phyloP scores from a whole-genome alignment of 1,284 basidiomycete species.

The Naganishia liquefaciens region DNA sequence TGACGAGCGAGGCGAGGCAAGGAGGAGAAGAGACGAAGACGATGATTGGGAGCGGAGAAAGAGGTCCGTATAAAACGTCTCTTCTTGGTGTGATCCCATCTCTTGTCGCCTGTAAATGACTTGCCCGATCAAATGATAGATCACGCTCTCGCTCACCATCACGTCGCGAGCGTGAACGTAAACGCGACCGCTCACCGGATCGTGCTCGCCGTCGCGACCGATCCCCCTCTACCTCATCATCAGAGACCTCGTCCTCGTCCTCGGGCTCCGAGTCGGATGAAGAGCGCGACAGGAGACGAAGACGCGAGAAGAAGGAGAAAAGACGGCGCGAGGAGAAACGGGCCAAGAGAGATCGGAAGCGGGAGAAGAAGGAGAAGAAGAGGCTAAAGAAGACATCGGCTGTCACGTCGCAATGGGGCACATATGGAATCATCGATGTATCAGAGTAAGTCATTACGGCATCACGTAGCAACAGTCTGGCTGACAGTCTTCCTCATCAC shows the following conservation, averaged over 20 bases:
- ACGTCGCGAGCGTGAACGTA: slow-evolving; percentile 6
- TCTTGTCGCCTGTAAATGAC: not conserved
- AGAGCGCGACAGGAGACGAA: slow-evolving; percentile 42
- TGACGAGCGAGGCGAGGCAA: slow-evolving; percentile 14
- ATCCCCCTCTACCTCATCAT: slow-evolving; percentile 17
- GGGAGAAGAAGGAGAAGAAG: slow-evolving; percentile 64
- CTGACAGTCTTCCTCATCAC: not conserved
- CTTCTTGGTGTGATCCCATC: not conserved
- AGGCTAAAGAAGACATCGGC: slow-evolving; percentile 63
- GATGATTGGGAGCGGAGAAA: not conserved
- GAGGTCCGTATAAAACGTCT: not conserved
- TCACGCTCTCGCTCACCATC: not conserved
- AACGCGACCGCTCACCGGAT: slow-evolving; percentile 3
- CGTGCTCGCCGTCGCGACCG: slow-evolving; percentile 13
- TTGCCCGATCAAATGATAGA: not conserved
- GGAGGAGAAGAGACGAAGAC: not conserved
- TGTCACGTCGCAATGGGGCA: slow-evolving; percentile 75
- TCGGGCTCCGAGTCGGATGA: slow-evolving; percentile 37
- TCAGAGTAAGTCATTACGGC: slow-evolving; percentile 64
- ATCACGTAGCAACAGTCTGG: no score
- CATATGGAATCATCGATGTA: slow-evolving; percentile 80
- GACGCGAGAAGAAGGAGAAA: slow-evolving; percentile 40
- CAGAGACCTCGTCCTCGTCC: slow-evolving; percentile 15
- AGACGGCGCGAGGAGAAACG: slow-evolving; percentile 35
- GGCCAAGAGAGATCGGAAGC: slow-evolving; percentile 30